Evolutionary conservation across 2,329 filamentous ascomycete species (phyloP).

Genomic region (Tolypocladium inflatum): DNA sequence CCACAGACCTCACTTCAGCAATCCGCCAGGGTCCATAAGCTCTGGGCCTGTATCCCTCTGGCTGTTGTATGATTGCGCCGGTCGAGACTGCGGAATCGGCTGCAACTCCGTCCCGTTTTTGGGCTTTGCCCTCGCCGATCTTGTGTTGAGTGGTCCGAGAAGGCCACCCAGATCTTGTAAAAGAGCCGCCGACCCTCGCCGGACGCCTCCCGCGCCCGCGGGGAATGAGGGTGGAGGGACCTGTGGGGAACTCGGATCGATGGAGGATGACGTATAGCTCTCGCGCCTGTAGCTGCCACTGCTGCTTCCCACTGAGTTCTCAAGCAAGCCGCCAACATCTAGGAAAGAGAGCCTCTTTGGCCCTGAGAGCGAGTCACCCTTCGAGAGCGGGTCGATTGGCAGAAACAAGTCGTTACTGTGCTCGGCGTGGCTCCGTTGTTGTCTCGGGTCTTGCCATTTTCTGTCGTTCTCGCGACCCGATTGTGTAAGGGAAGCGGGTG

Average conservation of each 20-base stretch:
- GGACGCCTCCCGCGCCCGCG: constrained; percentile 33
- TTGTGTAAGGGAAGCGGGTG: constrained; percentile 25
- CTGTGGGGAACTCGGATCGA: constrained; percentile 26
- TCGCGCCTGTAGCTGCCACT: constrained; percentile 25
- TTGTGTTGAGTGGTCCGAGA: constrained; percentile 31
- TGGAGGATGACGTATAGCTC: constrained; percentile 31
- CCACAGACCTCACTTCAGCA: constrained; percentile 21
- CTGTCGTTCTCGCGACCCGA: constrained; percentile 26
- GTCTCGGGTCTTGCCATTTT: constrained; percentile 38
- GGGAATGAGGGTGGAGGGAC: constrained; percentile 30
- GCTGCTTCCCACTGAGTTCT: constrained; percentile 27
- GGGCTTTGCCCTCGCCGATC: constrained; percentile 18
- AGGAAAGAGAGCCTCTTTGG: constrained; percentile 61
- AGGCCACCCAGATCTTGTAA: constrained; percentile 50
- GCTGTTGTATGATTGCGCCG: constrained; percentile 21
- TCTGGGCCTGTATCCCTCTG: constrained; percentile 20
- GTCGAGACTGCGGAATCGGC: constrained; percentile 32
- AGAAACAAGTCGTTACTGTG: constrained; percentile 36
- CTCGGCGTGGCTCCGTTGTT: constrained; percentile 25
- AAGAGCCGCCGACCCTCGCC: constrained; percentile 47
- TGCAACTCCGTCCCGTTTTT: constrained; percentile 33
- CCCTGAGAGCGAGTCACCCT: constrained; percentile 11
- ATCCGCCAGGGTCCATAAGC: constrained; percentile 29
- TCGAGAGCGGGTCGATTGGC: constrained; percentile 21
- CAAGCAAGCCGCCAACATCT: constrained; percentile 71